Conservation (phyloP, 2,329 filamentous ascomycete genomes). For the Malbranchea zuffiana region DNA sequence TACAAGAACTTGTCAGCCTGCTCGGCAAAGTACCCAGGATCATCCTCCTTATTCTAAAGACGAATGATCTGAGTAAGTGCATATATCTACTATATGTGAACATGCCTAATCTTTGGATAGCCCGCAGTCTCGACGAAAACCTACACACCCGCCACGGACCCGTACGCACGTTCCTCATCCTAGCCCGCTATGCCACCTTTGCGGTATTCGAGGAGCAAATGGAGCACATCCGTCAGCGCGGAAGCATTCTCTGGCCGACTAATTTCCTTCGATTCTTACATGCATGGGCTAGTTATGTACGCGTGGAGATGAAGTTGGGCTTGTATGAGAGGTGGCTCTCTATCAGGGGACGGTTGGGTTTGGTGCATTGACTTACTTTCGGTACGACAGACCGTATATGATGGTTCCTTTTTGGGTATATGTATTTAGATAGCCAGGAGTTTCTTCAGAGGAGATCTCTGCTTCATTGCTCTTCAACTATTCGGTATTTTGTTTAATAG, state of each 20-base stretch:
- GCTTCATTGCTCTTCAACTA: no score
- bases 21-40: slow-evolving; percentile 82
- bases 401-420: no score
- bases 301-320: slow-evolving; percentile 47
- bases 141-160: slow-evolving; percentile 47
- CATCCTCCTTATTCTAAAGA: slow-evolving; percentile 91
- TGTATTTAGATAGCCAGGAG: no score
- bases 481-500: no score
- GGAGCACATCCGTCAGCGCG: slow-evolving; percentile 38
- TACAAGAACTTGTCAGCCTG: slow-evolving; percentile 78
- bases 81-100: slow-evolving; percentile 1
- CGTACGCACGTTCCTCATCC: slow-evolving; percentile 52
- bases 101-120: slow-evolving; percentile 23
- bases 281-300: slow-evolving; percentile 44
- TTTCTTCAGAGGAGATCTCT: no score
- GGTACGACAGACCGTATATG: no score
- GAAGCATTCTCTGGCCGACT: slow-evolving; percentile 41
- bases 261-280: slow-evolving; percentile 43
- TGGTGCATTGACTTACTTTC: slow-evolving; percentile 21
- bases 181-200: slow-evolving; percentile 52
- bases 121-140: slow-evolving; percentile 84
- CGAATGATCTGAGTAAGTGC: slow-evolving; percentile 72
- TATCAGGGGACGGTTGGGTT: slow-evolving; percentile 40
- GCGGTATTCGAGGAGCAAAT: slow-evolving; percentile 52
- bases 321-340: slow-evolving; percentile 49